phyloP scores from a whole-genome alignment of 2,329 filamentous ascomycete genomes.

The Phialophora expanda region DNA sequence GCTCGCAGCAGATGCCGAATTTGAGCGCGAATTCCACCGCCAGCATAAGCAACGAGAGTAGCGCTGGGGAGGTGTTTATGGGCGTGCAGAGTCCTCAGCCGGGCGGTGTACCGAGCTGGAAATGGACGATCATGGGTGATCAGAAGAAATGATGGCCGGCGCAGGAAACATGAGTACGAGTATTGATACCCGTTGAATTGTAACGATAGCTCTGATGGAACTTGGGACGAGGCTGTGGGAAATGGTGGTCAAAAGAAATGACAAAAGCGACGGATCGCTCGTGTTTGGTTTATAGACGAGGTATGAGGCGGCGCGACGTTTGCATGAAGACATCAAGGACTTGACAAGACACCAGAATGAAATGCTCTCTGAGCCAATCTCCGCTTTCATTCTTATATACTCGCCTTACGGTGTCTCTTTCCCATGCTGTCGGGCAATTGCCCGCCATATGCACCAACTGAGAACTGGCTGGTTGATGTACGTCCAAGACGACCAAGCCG shows the following conservation, averaged over 20 bases:
- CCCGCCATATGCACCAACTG: background rate
- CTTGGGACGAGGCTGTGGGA: background rate
- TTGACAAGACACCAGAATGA: background rate
- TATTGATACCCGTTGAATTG: slow-evolving; percentile 21
- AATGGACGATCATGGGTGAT: slow-evolving; percentile 37
- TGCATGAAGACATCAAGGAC: background rate
- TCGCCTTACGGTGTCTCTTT: background rate
- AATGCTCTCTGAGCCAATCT: slow-evolving; percentile 5
- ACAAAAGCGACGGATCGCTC: background rate
- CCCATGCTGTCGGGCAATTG: background rate
- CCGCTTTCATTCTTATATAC: background rate
- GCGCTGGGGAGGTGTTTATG: slow-evolving; percentile 39
- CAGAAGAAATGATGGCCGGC: slow-evolving; percentile 28
- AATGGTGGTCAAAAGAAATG: background rate
- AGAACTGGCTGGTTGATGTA: background rate
- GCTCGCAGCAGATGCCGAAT: slow-evolving; percentile 24
- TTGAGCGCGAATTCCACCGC: slow-evolving; percentile 25
- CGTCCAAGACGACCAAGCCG: background rate
- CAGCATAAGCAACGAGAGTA: slow-evolving; percentile 25
- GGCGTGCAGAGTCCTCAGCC: slow-evolving; percentile 37
- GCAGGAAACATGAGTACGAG: slow-evolving; percentile 4
- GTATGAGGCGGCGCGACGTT: background rate
- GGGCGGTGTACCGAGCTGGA: slow-evolving; percentile 36
- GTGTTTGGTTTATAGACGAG: background rate
- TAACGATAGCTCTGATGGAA: slow-evolving; percentile 20